A percentile compares a stretch with the other conserved stretches of the same genome.
Conservation (phyloP, 169 alveolate species). For the Miamiensis avidus region DNA sequence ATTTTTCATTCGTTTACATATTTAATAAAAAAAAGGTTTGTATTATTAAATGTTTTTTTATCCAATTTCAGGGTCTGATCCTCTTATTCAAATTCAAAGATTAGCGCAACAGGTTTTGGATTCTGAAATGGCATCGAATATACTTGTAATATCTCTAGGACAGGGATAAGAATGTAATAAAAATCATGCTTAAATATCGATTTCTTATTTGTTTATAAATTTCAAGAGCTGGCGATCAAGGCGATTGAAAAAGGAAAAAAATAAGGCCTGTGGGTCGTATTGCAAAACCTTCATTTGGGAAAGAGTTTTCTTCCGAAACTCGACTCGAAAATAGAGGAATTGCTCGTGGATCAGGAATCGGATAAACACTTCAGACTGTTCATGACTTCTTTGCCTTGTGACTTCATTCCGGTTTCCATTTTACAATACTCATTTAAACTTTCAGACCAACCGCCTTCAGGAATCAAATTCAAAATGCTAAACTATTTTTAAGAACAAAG, state of each 20-base stretch:
- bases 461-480: too few relatives aligned
- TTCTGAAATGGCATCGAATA: not conserved
- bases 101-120: not conserved
- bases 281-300: not conserved
- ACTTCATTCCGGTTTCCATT: conserved; percentile 84
- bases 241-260: not conserved
- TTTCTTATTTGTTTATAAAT: too few relatives aligned
- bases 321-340: not conserved
- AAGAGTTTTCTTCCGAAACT: not conserved
- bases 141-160: not conserved
- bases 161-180: not conserved
- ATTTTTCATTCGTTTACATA: not conserved
- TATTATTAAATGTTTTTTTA: too few relatives aligned
- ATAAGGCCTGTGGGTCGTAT: not conserved
- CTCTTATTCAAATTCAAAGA: not conserved
- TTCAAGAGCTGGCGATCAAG: not conserved
- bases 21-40: too few relatives aligned
- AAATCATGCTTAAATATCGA: not conserved
- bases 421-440: conserved; percentile 82
- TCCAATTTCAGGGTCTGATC: not conserved
- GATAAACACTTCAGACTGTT: conserved; percentile 63
- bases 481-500: too few relatives aligned
- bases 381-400: conserved; percentile 84
- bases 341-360: not conserved
- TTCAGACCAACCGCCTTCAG: conserved; percentile 89